phyloP scores from a whole-genome alignment of 345 rosid species.

The Punica granatum region DNA sequence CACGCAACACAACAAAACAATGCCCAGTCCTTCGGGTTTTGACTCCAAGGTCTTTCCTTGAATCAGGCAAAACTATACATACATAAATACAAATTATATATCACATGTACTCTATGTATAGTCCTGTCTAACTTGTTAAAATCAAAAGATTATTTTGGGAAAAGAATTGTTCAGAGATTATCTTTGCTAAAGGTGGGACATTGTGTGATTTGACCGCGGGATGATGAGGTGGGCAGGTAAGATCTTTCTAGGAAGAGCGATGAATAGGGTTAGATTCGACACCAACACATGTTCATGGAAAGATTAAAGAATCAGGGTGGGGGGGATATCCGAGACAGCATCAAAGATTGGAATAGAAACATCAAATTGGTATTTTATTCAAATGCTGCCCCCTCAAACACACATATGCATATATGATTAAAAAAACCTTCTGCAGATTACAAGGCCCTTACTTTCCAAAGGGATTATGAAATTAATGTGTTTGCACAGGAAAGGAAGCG shows the following conservation, averaged over 20 bases:
- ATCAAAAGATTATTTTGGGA: no score
- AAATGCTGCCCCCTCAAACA: constrained; percentile 5
- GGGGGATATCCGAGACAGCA: constrained; percentile 29
- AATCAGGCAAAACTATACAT: constrained; percentile 1
- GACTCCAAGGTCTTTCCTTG: constrained; percentile 23
- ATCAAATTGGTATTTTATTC: constrained; percentile 40
- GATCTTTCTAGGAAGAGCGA: not conserved
- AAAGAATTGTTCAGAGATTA: no score
- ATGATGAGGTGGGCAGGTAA: not conserved
- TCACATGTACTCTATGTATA: no score
- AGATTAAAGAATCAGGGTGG: not conserved
- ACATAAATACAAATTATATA: no score
- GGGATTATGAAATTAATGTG: constrained; percentile 51
- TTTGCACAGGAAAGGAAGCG: constrained; percentile 23
- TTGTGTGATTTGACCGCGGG: no score
- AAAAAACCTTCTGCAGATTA: constrained; percentile 13
- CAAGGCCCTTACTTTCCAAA: constrained; percentile 20
- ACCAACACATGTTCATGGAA: constrained; percentile 3
- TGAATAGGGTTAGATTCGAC: not conserved
- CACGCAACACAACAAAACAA: constrained; percentile 27
- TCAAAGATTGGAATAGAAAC: constrained; percentile 60
- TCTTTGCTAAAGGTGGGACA: no score
- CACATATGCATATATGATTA: no score
- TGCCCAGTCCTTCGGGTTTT: constrained; percentile 27
- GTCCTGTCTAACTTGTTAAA: no score